Evolutionary conservation across 176 grass and related monocot genomes (phyloP), one percentile per base, ranked within the genome.

Genomic region (Oropetium thomaeum): DNA sequence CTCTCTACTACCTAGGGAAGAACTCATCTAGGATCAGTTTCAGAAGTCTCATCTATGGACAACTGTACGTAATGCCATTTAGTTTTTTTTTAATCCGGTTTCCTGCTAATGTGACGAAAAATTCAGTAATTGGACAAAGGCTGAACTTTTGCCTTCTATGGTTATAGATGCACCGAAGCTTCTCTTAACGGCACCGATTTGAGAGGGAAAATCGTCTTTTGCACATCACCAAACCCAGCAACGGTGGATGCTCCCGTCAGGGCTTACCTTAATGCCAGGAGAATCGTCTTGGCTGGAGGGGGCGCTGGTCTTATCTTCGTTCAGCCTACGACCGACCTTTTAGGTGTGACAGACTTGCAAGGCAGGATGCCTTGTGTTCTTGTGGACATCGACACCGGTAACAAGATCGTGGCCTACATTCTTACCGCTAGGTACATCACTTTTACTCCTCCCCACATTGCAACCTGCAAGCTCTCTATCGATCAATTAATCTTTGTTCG

Each of bases 311-410:
- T 86, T 0, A 75, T 86, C 9, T 86, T 70, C 3, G 34, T 55
- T 17, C 44, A 76, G 8, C 62, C 81, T 32, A 76, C 27, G 1
- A 69, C 2, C 1, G 54, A 81, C 4, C 0, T 2, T 0, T 1
- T 80, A 10, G 0, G 0, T 8, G 2, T 0, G 0, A 67, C 12
- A 20, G 2, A 20, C 30, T 12, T 25, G 9, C 47, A 40, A 48
- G 76, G 60, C 29, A 76, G 45, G 29, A 76, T 57, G 22, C 12
- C 72, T 0, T 86, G 84, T 12, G 72, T 81, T 65, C 65, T 86
- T 0, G 84, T 86, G 71, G 84, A 81, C 58, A 0, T 39, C 5
- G 47, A 70, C 12, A 58, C 48, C 0, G 78, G 0, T 2, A 35
- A 2, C 1, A 6, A 14, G 47, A 81, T 86, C 2, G 0, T 0